phyloP scores from a whole-genome alignment of 2,329 filamentous ascomycete genomes.

The Pseudogymnoascus sp. region DNA sequence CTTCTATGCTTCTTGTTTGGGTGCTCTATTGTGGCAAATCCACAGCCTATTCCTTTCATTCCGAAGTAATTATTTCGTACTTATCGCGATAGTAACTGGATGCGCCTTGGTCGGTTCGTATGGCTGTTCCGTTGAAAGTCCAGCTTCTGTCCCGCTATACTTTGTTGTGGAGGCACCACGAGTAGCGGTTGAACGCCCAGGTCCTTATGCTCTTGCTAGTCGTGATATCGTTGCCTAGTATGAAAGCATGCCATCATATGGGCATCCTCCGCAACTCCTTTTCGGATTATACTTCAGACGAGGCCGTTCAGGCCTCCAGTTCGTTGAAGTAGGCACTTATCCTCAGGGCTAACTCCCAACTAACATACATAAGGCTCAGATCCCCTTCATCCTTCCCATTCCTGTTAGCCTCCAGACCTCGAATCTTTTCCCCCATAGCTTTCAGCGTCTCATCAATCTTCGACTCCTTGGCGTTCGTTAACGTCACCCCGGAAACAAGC shows the following conservation, averaged over 20 bases:
- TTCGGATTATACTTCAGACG: neutral
- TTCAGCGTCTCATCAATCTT: slow-evolving; percentile 3
- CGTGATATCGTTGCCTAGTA: neutral
- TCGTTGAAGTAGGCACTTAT: slow-evolving; percentile 12
- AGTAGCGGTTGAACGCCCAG: neutral
- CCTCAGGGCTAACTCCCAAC: slow-evolving; percentile 13
- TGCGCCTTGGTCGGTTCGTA: neutral
- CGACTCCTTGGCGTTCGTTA: neutral
- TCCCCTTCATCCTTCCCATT: slow-evolving; percentile 9
- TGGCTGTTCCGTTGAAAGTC: neutral
- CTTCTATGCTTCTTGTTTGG: neutral
- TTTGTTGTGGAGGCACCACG: neutral
- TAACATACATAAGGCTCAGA: slow-evolving; percentile 14
- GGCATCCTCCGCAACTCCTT: neutral
- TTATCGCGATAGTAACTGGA: neutral
- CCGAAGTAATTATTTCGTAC: neutral
- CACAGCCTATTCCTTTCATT: neutral
- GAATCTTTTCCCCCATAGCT: slow-evolving; percentile 5
- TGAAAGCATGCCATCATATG: neutral
- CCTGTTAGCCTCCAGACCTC: slow-evolving; percentile 1
- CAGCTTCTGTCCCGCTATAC: neutral
- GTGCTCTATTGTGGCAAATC: neutral
- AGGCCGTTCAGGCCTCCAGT: neutral
- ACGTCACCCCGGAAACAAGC: neutral
- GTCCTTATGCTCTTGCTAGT: neutral